phyloP scores from a whole-genome alignment of 305 asterid species.

The Fraxinus dipetala region DNA sequence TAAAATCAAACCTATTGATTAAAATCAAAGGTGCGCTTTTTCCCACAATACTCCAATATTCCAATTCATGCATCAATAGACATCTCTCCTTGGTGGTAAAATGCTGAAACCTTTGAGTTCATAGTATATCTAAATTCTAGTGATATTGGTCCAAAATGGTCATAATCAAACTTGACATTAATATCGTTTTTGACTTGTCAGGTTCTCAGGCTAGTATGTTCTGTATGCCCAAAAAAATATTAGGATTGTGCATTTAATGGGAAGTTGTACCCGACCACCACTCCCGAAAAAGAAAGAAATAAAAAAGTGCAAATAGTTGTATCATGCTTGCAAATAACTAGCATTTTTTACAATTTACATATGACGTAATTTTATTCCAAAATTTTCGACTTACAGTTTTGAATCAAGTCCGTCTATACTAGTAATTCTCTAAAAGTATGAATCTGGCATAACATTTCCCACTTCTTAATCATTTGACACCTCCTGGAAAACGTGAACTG shows the following conservation, averaged over 20 bases:
- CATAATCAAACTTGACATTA: not conserved
- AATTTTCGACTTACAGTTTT: not conserved
- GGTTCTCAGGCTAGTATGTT: not conserved
- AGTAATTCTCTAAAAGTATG: not conserved
- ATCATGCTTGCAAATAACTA: not conserved
- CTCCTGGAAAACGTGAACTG: not conserved
- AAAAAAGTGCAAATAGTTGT: not conserved
- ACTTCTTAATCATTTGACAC: not conserved
- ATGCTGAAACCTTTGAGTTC: not conserved
- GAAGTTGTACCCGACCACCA: not conserved
- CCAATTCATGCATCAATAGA: not conserved
- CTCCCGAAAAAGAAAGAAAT: not conserved
- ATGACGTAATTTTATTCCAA: not conserved
- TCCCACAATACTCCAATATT: not conserved
- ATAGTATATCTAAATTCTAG: not conserved
- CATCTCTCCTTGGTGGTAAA: constrained; percentile 4
- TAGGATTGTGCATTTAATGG: not conserved
- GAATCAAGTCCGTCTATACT: not conserved
- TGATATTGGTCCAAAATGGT: not conserved
- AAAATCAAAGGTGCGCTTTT: not conserved
- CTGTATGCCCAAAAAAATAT: not conserved
- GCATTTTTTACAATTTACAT: not conserved
- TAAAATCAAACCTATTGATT: constrained; percentile 8
- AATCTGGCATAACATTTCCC: not conserved
- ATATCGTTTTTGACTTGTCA: not conserved